Conservation (phyloP, 2,329 filamentous ascomycete genomes). For the Chalaropsis ovoidea region DNA sequence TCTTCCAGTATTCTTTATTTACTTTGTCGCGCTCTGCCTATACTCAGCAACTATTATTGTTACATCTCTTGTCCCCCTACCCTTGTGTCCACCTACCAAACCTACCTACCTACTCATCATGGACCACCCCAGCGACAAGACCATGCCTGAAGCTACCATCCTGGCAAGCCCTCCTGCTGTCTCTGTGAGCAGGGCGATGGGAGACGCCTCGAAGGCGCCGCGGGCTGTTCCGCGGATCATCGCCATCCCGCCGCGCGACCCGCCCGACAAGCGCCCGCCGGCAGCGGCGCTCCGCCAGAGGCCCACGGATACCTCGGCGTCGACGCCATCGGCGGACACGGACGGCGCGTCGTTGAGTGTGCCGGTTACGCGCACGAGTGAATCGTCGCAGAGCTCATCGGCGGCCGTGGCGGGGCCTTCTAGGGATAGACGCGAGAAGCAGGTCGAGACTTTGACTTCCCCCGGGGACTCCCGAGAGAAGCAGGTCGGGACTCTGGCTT, state of each 20-base stretch:
- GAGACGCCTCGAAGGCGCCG: background rate
- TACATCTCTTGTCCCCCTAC: background rate
- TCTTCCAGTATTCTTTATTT: conserved; percentile 1
- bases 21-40: background rate
- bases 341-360: background rate
- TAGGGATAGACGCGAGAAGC: background rate
- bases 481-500: background rate
- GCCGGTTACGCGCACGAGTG: background rate
- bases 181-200: background rate
- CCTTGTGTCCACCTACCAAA: background rate
- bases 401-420: background rate
- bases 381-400: background rate
- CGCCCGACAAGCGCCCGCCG: background rate
- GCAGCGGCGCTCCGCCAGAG: background rate
- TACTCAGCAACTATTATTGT: background rate
- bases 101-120: background rate
- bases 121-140: background rate
- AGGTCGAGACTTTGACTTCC: too few species aligned
- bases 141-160: background rate
- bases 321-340: background rate
- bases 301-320: background rate
- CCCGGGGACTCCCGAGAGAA: too few species aligned
- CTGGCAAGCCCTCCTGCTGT: background rate
- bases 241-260: background rate
- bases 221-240: background rate